Evolutionary conservation across 192 early-diverging fungal genomes (phyloP).

Genomic region (Tieghemiomyces parasiticus): DNA sequence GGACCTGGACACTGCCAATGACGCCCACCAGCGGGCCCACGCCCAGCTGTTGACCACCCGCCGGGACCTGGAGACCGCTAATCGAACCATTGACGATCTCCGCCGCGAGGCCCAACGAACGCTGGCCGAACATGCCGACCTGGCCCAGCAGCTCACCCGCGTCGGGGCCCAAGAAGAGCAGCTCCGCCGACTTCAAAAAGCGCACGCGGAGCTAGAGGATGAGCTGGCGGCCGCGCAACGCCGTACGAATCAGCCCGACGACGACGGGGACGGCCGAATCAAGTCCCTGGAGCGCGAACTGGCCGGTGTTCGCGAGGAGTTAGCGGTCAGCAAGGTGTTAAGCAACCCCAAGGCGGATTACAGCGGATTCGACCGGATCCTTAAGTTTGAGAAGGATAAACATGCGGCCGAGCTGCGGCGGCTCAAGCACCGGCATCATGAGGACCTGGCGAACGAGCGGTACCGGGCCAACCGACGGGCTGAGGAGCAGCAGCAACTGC

Average conservation of each 20-base stretch:
- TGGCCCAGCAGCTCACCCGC: not conserved
- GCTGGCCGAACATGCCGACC: not conserved
- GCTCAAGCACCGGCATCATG: not conserved
- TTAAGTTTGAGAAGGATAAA: slow-evolving; percentile 5
- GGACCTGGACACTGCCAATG: slow-evolving; percentile 2
- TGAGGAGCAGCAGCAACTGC: not conserved
- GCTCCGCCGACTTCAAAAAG: not conserved
- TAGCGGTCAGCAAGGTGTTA: not conserved
- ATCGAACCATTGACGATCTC: not conserved
- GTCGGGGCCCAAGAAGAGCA: no score
- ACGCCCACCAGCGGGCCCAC: not conserved
- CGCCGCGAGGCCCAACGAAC: not conserved
- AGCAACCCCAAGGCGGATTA: not conserved
- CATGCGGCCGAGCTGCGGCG: not conserved
- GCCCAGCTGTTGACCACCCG: not conserved
- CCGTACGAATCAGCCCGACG: not conserved
- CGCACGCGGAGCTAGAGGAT: not conserved
- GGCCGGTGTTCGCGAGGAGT: not conserved
- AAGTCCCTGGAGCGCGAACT: slow-evolving; percentile 4
- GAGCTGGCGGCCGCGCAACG: not conserved
- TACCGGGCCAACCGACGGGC: slow-evolving; percentile 11
- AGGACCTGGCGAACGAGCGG: slow-evolving; percentile 3
- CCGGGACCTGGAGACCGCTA: not conserved
- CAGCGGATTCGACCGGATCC: not conserved
- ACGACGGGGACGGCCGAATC: not conserved